Evolutionary conservation across 2,329 filamentous ascomycete genomes (phyloP).

Genomic region (Pseudopithomyces maydicus): DNA sequence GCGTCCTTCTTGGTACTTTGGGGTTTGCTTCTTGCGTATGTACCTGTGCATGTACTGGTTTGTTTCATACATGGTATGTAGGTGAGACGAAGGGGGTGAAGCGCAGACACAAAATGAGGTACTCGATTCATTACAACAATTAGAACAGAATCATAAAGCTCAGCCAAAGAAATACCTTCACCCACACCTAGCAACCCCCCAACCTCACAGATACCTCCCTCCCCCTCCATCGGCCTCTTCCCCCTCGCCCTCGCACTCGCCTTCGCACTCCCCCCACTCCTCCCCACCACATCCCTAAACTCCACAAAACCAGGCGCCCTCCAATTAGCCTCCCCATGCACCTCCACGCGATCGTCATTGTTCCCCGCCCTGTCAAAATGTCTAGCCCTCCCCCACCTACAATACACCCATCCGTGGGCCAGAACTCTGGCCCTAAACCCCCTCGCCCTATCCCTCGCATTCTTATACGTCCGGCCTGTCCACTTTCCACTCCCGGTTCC

Average conservation of each 20-base stretch:
- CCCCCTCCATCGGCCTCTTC: background rate
- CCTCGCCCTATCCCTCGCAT: background rate
- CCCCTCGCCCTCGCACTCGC: background rate
- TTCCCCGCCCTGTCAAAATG: slow-evolving; percentile 11
- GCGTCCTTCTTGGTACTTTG: too few relatives aligned
- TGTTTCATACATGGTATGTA: too few relatives aligned
- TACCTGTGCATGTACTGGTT: too few relatives aligned
- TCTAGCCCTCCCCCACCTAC: slow-evolving; percentile 27
- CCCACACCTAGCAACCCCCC: background rate
- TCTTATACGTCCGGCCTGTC: background rate
- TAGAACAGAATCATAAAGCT: too few relatives aligned
- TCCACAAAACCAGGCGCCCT: background rate
- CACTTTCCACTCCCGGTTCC: too few relatives aligned
- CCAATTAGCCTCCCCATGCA: background rate
- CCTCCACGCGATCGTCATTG: background rate
- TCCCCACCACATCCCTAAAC: background rate
- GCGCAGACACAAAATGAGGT: too few relatives aligned
- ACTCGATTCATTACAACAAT: too few relatives aligned
- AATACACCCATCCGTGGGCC: slow-evolving; percentile 30
- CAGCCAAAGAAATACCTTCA: too few relatives aligned
- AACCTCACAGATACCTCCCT: background rate
- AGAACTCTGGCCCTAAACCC: slow-evolving; percentile 19
- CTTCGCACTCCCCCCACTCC: background rate
- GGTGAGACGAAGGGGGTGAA: too few relatives aligned
- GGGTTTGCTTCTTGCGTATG: too few relatives aligned